These are phyloP conservation scores for Dothideomycetidae sp. DNA, from an alignment of 2,329 filamentous ascomycete species.

Conservation along the genomic window DNA sequence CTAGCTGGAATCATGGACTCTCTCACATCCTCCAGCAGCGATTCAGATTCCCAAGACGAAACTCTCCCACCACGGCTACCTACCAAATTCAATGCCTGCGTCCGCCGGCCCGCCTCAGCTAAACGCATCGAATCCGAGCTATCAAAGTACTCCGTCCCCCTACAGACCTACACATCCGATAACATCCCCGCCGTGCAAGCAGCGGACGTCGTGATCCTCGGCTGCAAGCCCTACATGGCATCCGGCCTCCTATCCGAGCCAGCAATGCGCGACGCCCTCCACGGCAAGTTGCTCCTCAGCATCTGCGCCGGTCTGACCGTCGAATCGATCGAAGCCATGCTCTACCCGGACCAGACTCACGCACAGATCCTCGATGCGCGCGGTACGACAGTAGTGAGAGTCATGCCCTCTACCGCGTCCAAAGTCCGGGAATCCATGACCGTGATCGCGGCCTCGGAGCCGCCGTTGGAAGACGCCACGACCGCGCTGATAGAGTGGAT, in stretches of 20 bases:
- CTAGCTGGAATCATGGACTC: constrained; percentile 65
- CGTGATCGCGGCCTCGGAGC: constrained; percentile 50
- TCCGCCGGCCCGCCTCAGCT: constrained; percentile 54
- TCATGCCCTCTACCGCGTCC: constrained; percentile 74
- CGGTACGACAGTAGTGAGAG: constrained; percentile 54
- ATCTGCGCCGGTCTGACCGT: constrained; percentile 67
- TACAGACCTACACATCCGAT: constrained; percentile 56
- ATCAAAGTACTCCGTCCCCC: constrained; percentile 43
- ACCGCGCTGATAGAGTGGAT: constrained; percentile 56
- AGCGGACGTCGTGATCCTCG: constrained; percentile 60
- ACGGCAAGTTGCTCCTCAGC: constrained; percentile 67
- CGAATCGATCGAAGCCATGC: constrained; percentile 48
- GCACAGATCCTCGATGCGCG: constrained; percentile 33
- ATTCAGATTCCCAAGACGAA: constrained; percentile 13
- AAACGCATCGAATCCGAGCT: constrained; percentile 54
- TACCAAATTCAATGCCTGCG: constrained; percentile 66
- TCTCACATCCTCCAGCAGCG: constrained; percentile 28
- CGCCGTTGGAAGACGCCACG: constrained; percentile 41
- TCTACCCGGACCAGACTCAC: constrained; percentile 43
- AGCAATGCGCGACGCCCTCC: constrained; percentile 57
- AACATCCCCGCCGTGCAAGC: constrained; percentile 54
- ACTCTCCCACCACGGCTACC: constrained; percentile 46
- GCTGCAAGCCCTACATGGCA: constrained; percentile 68
- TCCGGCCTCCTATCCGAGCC: constrained; percentile 50
- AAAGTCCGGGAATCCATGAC: constrained; percentile 70